Evolutionary conservation across 1,284 basidiomycete genomes (phyloP), one percentile per base, ranked within the genome.

Genomic region (Cutaneotrichosporon sp.): DNA sequence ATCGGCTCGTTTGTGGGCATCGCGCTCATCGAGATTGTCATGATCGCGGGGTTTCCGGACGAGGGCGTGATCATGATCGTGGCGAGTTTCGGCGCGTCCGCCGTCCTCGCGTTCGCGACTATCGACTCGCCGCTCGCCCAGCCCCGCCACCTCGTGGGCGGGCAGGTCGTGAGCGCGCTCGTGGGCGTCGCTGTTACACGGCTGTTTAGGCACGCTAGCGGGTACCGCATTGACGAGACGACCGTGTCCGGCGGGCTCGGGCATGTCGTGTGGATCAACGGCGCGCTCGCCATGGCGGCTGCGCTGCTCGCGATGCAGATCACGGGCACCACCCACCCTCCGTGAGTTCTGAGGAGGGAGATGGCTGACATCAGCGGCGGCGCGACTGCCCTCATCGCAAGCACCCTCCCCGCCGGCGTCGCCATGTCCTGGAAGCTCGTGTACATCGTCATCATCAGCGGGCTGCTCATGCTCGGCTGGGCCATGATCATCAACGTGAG

Each of bases 51-150:
- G 16, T 57, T 60, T 16, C 25, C 46, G 4, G 52, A 51, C 54
- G 10, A 45, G 24, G 60, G 46, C 16, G 45, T 56, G 5, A 24
- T 60, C 1, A 68, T 83, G 22, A 83, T 85, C 53, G 74, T 85
- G 7, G 81, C 83, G 13, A 84, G 83, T 60, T 84, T 83, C 70
- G 86, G 86, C 22, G 87, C 87, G 16, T 83, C 83, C 5, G 86
- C 85, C 11, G 84, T 87, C 3, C 78, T 89, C 27, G 78, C 84
- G 22, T 88, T 85, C 63, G 85, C 84, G 14, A 82, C 83, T 1
- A 82, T 86, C 38, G 86, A 88, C 38, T 80, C 82, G 2, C 87
- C 87, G 3, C 75, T 87, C 36, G 83, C 85, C 0, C 87, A 88
- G 72, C 86, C 87, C 11, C 81, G 86, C n/a, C 79, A 84, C 13